A percentile compares a stretch with the other conserved stretches of the same genome.
phyloP scores from a whole-genome alignment of 2,329 filamentous ascomycete genomes.

The Calonectria pseudoturangicola region DNA sequence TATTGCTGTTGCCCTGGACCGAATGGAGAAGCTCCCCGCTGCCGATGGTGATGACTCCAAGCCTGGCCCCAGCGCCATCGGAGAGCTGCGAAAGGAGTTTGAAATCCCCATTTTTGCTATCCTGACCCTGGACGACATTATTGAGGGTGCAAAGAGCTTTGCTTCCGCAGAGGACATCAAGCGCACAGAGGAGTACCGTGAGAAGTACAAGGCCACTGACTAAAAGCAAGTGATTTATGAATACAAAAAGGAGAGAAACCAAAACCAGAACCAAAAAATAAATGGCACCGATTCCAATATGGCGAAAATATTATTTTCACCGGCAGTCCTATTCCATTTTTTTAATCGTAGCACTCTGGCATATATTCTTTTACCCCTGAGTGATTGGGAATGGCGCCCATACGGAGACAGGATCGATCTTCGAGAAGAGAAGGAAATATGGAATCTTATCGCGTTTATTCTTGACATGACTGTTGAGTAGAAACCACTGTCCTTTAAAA shows the following conservation, averaged over 20 bases:
- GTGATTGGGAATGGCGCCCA: background rate
- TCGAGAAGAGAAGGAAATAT: background rate
- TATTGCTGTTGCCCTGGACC: slow-evolving; percentile 91
- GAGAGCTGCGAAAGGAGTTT: slow-evolving; percentile 88
- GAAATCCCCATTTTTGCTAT: slow-evolving; percentile 90
- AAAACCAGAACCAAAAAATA: slow-evolving; percentile 5
- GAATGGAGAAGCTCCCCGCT: slow-evolving; percentile 86
- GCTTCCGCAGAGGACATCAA: slow-evolving; percentile 78
- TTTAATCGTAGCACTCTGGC: background rate
- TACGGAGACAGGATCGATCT: background rate
- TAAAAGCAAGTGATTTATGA: slow-evolving; percentile 52
- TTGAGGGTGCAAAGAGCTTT: slow-evolving; percentile 78
- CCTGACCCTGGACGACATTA: slow-evolving; percentile 88
- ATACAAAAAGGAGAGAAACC: slow-evolving; percentile 21
- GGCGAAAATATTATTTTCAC: background rate
- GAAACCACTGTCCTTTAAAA: background rate
- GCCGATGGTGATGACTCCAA: slow-evolving; percentile 79
- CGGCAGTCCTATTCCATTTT: background rate
- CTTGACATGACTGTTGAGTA: slow-evolving; percentile 4
- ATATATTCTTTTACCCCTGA: background rate
- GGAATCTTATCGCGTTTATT: slow-evolving; percentile 9
- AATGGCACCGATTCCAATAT: too few species aligned
- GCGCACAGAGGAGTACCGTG: slow-evolving; percentile 84
- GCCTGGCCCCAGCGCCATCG: slow-evolving; percentile 86
- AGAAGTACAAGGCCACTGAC: slow-evolving; percentile 77